Base-by-base conservation (phyloP, 192 early-diverging fungal genomes). In the Coemansia sp. region DNA sequence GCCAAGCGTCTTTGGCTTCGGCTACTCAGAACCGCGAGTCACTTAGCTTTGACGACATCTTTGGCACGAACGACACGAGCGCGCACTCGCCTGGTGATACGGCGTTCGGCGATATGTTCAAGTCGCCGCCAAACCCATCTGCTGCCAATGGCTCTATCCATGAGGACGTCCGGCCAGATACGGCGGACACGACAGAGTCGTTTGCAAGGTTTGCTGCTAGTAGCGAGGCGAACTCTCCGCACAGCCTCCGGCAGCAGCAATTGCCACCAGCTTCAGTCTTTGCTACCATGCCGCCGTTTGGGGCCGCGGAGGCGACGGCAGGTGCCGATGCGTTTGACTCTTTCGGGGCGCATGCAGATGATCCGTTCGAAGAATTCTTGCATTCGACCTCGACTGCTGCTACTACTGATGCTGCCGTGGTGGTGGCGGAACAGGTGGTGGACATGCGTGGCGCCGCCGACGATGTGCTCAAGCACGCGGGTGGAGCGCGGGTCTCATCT, bases 11-110 rank as follows among this genome's bases (percentile, higher is more conserved):
- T 27, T 53, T 62, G 42, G 40, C 65, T 1, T 15, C 59, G 6
- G 62, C 60, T 25, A 15, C 51, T 19, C 51, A 31, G 41, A 60
- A 57, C 11, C 56, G 56, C 7, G 70, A 76, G 41, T 57, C 53
- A 0, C 68, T 67, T 15, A 83, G 81, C 69, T 83, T 83, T 71
- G 81, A 83, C n/a, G 81, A 83, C 45, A 61, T 83, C 20, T 83
- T 83, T 69, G 81, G 79, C 25, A 66, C 68, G 1, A 65, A 59
- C 12, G 79, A 75, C 20, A 41, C 65, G 6, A 63, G 60, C 19
- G 60, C 67, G 6, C 42, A 61, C 40, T 69, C 74, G 11, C 63
- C 64, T 6, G 67, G 59, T 0, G 59, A 49, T 25, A 62, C 49
- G 17, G 65, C 62, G 14, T 71, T 74, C 32, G 62, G 59, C 49